Conservation (phyloP, 139 green algal species). For the Chlamydomonas schloesseri region DNA sequence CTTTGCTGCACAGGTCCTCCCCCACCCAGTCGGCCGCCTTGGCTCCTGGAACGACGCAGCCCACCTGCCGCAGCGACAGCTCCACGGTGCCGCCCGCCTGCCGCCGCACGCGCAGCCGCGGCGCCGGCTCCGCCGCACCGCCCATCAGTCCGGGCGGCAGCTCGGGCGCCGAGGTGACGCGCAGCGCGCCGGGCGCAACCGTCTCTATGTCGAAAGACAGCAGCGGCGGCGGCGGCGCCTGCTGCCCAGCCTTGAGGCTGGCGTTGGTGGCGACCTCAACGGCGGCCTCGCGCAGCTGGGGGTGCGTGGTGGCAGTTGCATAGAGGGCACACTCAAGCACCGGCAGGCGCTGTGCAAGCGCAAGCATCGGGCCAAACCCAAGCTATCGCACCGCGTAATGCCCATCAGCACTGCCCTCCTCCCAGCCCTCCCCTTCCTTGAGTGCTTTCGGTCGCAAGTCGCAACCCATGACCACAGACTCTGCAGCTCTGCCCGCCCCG, state of each 20-base stretch:
- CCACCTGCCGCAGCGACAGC: slow-evolving; percentile 40
- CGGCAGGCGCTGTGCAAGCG: too few species aligned
- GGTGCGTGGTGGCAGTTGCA: too few species aligned
- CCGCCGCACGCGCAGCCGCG: slow-evolving; percentile 48
- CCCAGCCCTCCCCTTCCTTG: too few species aligned
- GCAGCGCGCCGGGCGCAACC: slow-evolving; percentile 20
- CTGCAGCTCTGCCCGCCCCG: too few species aligned
- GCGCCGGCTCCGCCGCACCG: not conserved
- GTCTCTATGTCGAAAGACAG: slow-evolving; percentile 51
- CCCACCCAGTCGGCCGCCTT: not conserved
- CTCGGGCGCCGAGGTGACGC: not conserved
- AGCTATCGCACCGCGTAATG: too few species aligned
- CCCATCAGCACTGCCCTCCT: too few species aligned
- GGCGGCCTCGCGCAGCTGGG: slow-evolving; percentile 20
- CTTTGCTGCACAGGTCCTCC: too few species aligned
- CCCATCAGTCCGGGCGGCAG: not conserved
- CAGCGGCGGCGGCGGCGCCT: not conserved
- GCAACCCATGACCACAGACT: too few species aligned
- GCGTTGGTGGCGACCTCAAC: not conserved
- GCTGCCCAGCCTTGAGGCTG: not conserved
- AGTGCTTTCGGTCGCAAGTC: too few species aligned
- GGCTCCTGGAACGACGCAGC: too few species aligned
- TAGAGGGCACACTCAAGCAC: too few species aligned
- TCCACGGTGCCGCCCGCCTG: slow-evolving; percentile 38
- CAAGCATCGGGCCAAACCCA: too few species aligned